These are phyloP conservation scores for Paraconiothyrium brasiliense DNA, from an alignment of 2,329 filamentous ascomycete genomes.

Conservation along the genomic window DNA sequence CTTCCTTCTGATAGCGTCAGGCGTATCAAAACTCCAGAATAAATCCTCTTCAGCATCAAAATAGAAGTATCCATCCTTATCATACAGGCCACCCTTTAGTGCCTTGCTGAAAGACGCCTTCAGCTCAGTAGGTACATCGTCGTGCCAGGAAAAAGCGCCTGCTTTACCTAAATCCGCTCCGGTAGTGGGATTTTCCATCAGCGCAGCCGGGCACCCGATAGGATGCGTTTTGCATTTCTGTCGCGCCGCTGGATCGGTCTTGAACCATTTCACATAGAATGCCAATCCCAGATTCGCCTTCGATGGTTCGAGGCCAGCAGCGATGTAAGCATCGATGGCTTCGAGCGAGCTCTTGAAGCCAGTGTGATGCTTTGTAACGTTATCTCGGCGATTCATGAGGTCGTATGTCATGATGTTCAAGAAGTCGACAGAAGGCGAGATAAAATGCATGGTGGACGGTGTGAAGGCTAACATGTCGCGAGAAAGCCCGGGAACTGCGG, in stretches of 20 bases:
- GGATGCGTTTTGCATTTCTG: constrained; percentile 58
- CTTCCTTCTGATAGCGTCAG: constrained; percentile 68
- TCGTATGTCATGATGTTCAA: constrained; percentile 79
- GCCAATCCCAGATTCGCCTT: constrained; percentile 72
- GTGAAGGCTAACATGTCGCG: constrained; percentile 75
- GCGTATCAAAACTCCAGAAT: constrained; percentile 79
- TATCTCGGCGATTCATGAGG: constrained; percentile 74
- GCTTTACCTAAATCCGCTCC: constrained; percentile 68
- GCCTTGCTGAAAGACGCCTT: constrained; percentile 67
- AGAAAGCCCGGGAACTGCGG: constrained; percentile 70
- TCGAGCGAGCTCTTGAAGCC: constrained; percentile 65
- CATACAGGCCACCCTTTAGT: constrained; percentile 62
- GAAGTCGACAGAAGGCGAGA: constrained; percentile 70
- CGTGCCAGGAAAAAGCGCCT: constrained; percentile 63
- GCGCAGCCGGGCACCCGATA: constrained; percentile 68
- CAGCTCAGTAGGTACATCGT: constrained; percentile 53
- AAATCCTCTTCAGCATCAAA: constrained; percentile 67
- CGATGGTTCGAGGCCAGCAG: constrained; percentile 61
- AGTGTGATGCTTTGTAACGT: constrained; percentile 70
- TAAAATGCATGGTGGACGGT: constrained; percentile 62
- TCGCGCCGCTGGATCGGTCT: constrained; percentile 54
- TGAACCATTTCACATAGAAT: constrained; percentile 75
- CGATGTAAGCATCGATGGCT: constrained; percentile 67
- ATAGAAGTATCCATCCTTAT: constrained; percentile 71
- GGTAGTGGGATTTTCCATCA: constrained; percentile 67